These are phyloP conservation scores for Hygrocybe coccinea DNA, from an alignment of 768 basidiomycete genomes.

Conservation along the genomic window DNA sequence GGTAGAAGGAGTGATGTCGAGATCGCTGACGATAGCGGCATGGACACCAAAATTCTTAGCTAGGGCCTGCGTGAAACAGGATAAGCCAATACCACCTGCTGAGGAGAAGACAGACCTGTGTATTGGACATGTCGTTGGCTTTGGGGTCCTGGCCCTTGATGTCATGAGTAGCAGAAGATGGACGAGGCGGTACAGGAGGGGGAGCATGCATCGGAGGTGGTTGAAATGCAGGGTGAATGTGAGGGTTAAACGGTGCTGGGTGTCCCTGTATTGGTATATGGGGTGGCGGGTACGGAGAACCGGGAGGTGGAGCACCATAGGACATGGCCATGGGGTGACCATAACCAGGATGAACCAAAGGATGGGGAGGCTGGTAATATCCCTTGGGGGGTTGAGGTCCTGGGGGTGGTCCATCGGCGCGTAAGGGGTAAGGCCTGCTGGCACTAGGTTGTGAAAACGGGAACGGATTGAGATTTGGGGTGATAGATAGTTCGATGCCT, in stretches of 20 bases:
- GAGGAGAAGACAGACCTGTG: conserved; percentile 39
- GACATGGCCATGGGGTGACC: conserved; percentile 37
- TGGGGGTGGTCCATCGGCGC: conserved; percentile 24
- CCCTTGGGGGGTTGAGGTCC: conserved; percentile 26
- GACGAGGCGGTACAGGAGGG: conserved; percentile 18
- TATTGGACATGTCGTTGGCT: conserved; percentile 71
- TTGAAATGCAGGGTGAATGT: conserved; percentile 59
- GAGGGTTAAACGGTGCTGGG: conserved; percentile 47
- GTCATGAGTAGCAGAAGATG: conserved; percentile 23
- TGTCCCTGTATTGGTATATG: conserved; percentile 36
- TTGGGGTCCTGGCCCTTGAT: conserved; percentile 77
- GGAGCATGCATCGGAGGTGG: conserved; percentile 27
- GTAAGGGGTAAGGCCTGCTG: conserved; percentile 28
- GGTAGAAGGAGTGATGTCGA: conserved; percentile 45
- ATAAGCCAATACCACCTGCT: neutral
- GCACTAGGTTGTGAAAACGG: conserved; percentile 29
- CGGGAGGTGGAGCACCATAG: conserved; percentile 31
- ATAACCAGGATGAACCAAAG: conserved; percentile 38
- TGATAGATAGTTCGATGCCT: conserved; percentile 50
- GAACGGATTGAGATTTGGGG: conserved; percentile 5
- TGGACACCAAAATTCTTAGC: conserved; percentile 79
- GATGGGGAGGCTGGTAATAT: conserved; percentile 35
- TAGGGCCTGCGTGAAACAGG: conserved; percentile 42
- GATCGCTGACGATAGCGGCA: conserved; percentile 60
- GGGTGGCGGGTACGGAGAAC: conserved; percentile 33